Conservation (phyloP, 441 rosid species). For the Erysimum cheiri region DNA sequence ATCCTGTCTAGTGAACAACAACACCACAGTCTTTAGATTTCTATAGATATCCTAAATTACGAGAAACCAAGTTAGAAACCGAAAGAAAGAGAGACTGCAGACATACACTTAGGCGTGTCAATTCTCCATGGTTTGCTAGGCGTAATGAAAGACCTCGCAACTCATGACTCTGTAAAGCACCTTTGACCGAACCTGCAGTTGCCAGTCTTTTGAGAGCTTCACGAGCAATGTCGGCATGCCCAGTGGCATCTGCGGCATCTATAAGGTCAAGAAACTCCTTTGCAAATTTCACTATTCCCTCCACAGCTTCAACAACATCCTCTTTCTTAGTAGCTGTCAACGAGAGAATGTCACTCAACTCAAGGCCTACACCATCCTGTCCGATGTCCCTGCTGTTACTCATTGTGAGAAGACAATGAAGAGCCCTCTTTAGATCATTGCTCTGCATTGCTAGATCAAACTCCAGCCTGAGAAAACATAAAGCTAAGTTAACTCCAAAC, state of each 20-base stretch:
- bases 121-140: slow-evolving; percentile 96
- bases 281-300: slow-evolving; percentile 90
- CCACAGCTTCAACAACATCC: slow-evolving; percentile 90
- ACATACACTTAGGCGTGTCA: slow-evolving; percentile 87
- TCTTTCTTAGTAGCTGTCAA: slow-evolving; percentile 84
- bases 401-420: slow-evolving; percentile 95
- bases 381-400: slow-evolving; percentile 97
- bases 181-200: slow-evolving; percentile 95
- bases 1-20: slow-evolving; percentile 18
- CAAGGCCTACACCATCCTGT: slow-evolving; percentile 75
- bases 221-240: slow-evolving; percentile 87
- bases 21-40: neutral
- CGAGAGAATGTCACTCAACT: slow-evolving; percentile 85
- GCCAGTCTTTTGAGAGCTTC: slow-evolving; percentile 97
- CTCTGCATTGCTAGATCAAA: slow-evolving; percentile 98
- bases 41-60: slow-evolving; percentile 26
- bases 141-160: slow-evolving; percentile 94
- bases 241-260: slow-evolving; percentile 99
- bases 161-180: slow-evolving; percentile 90
- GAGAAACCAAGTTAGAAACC: slow-evolving; percentile 13
- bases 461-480: slow-evolving; percentile 70
- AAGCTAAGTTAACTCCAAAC: neutral
- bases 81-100: slow-evolving; percentile 40
- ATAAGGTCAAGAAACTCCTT: slow-evolving; percentile 96
- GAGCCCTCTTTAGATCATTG: slow-evolving; percentile 97